These are phyloP conservation scores for Colletotrichum chrysophilum DNA, from an alignment of 2,329 filamentous ascomycete species.

Conservation along the genomic window DNA sequence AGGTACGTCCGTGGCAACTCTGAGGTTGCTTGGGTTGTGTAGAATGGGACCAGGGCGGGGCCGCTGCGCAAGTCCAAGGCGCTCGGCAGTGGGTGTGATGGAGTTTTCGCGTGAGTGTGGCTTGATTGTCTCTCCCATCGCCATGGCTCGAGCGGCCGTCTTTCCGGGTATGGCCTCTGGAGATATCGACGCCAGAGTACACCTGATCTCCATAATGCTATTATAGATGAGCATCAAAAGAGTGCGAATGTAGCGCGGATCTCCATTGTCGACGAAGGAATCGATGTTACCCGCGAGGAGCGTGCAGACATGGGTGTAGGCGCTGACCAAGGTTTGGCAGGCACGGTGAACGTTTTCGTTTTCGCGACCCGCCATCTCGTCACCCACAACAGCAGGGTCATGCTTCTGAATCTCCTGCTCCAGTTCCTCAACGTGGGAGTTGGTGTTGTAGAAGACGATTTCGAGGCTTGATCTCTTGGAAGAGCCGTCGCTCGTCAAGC, in stretches of 20 bases:
- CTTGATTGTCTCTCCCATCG: conserved; percentile 53
- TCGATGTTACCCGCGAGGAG: conserved; percentile 67
- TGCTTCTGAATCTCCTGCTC: conserved; percentile 70
- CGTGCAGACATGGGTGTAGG: conserved; percentile 70
- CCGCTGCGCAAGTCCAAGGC: conserved; percentile 43
- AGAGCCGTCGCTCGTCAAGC: conserved; percentile 64
- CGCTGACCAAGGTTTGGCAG: conserved; percentile 66
- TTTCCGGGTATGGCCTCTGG: conserved; percentile 29
- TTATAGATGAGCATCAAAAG: conserved; percentile 69
- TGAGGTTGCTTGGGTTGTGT: conserved; percentile 58
- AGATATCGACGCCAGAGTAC: conserved; percentile 48
- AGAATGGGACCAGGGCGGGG: conserved; percentile 41
- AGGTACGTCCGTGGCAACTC: conserved; percentile 61
- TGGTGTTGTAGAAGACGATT: conserved; percentile 72
- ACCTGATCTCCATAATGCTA: conserved; percentile 70
- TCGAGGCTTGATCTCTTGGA: conserved; percentile 68
- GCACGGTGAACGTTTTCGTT: conserved; percentile 70
- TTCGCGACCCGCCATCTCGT: conserved; percentile 54
- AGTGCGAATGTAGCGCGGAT: conserved; percentile 70
- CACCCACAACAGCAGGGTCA: conserved; percentile 55
- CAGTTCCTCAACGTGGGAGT: conserved; percentile 68
- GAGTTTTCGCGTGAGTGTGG: conserved; percentile 58
- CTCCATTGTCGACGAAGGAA: conserved; percentile 68
- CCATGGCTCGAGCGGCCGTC: neutral
- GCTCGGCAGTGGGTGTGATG: conserved; percentile 57